A percentile compares a stretch with the other conserved stretches of the same genome.
Conservation (phyloP, 176 grass and related monocot species). For the Saccharum spontaneum region DNA sequence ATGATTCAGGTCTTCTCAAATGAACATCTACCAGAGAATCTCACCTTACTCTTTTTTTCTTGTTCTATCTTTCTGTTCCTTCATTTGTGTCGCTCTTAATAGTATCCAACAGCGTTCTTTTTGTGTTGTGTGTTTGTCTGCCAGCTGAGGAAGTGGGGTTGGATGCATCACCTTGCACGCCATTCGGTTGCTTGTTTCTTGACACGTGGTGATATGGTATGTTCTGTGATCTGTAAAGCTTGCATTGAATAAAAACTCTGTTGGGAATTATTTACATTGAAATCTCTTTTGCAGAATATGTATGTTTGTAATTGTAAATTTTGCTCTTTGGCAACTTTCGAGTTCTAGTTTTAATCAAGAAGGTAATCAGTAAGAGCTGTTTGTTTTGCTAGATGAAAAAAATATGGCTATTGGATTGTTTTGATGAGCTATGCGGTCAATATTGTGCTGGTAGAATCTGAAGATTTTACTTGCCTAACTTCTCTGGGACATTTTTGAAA, state of each 20-base stretch:
- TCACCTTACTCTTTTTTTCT: background rate
- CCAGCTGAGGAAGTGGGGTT: slow-evolving; percentile 85
- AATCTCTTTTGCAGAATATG: background rate
- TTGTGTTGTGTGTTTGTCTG: background rate
- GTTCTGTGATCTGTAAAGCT: slow-evolving; percentile 3
- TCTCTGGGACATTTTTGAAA: background rate
- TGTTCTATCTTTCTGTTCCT: background rate
- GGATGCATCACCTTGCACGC: slow-evolving; percentile 96
- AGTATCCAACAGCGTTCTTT: slow-evolving; percentile 10
- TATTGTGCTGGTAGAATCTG: background rate
- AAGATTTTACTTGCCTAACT: background rate
- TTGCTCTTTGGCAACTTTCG: background rate
- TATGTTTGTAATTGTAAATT: background rate
- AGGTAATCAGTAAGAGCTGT: background rate
- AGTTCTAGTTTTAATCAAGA: background rate
- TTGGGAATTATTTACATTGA: background rate
- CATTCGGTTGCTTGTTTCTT: slow-evolving; percentile 97
- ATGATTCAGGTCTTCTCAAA: slow-evolving; percentile 79
- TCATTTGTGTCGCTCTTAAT: background rate
- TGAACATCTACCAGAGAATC: background rate
- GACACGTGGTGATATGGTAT: slow-evolving; percentile 85
- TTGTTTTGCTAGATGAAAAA: background rate
- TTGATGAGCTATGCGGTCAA: background rate
- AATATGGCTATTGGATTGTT: background rate
- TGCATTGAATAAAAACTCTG: background rate